phyloP scores from a whole-genome alignment of 331 rosid species.

The Malus hybrid region DNA sequence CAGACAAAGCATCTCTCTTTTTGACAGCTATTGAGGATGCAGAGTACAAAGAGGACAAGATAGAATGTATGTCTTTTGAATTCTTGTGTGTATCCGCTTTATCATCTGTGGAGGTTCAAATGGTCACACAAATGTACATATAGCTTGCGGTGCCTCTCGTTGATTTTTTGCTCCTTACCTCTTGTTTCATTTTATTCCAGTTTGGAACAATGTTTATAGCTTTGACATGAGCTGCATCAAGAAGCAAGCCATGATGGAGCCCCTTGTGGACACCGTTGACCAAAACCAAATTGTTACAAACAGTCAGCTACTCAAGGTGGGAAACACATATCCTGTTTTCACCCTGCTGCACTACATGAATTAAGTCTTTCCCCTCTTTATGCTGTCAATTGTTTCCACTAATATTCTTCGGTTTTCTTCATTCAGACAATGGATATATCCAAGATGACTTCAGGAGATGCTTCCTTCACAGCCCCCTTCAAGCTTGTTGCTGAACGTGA shows the following conservation, averaged over 20 bases:
- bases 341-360: neutral
- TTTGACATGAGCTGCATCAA: slow-evolving; percentile 99
- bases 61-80: slow-evolving; percentile 70
- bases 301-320: slow-evolving; percentile 83
- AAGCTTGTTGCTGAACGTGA: slow-evolving; percentile 81
- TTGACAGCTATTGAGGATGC: slow-evolving; percentile 94
- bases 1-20: slow-evolving; percentile 80
- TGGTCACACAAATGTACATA: neutral
- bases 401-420: slow-evolving; percentile 18
- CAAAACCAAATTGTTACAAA: slow-evolving; percentile 91
- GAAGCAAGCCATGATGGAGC: slow-evolving; percentile 95
- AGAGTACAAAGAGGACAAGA: slow-evolving; percentile 96
- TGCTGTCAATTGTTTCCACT: neutral
- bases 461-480: slow-evolving; percentile 80
- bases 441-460: slow-evolving; percentile 83
- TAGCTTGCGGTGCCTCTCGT: neutral
- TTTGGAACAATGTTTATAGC: slow-evolving; percentile 95
- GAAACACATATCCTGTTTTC: neutral
- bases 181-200: slow-evolving; percentile 32
- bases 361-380: neutral
- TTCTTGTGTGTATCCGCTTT: neutral
- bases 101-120: neutral
- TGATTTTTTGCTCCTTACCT: neutral
- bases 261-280: slow-evolving; percentile 96
- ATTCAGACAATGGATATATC: slow-evolving; percentile 93